Evolutionary conservation across 768 basidiomycete genomes (phyloP), one percentile per base, ranked within the genome.

Genomic region (Auriscalpium orientale): DNA sequence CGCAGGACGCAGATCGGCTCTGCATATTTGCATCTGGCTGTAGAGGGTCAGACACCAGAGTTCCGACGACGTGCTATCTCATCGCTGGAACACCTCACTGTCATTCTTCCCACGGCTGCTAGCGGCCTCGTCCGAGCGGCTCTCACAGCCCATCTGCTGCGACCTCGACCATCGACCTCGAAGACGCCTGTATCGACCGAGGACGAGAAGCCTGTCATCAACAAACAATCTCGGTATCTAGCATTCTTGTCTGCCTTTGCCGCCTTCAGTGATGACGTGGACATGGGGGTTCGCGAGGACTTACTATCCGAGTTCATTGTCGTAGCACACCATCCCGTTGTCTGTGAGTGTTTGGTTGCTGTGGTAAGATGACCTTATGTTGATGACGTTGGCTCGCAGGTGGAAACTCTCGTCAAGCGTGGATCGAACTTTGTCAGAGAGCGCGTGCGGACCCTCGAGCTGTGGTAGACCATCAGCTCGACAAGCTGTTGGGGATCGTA

Each of bases 361-460:
- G 4, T 49, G 28, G 28, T 47, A 9, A 46, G 15, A 33, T 7
- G 40, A 34, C 35, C 28, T 49, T 33, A 28, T 33, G 48, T 36
- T 51, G 45, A 45, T 8, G 28, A 55, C 21, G 28, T 20, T 28
- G 12, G 57, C 4, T 33, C 52, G 55, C 54, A 81, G 81, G 75
- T 59, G 76, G 73, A 20, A 68, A 73, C 15, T 76, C 79, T 9
- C 78, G 82, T 16, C 83, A 82, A 61, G 64, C 65, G 1, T 97
- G 93, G 93, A 87, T 95, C 56, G 89, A 91, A 54, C 60, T 90
- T 5, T 89, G 87, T 54, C 90, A 89, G 61, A 79, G 77, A 56
- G 83, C 87, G 0, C 67, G 73, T 2, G 65, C 78, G 4, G 90
- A 95, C 64, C 93, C 93, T 2, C 73, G 74, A 20, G 77, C 79